Conservation (phyloP, 2,329 filamentous ascomycete species). For the Alternaria ventricosa region DNA sequence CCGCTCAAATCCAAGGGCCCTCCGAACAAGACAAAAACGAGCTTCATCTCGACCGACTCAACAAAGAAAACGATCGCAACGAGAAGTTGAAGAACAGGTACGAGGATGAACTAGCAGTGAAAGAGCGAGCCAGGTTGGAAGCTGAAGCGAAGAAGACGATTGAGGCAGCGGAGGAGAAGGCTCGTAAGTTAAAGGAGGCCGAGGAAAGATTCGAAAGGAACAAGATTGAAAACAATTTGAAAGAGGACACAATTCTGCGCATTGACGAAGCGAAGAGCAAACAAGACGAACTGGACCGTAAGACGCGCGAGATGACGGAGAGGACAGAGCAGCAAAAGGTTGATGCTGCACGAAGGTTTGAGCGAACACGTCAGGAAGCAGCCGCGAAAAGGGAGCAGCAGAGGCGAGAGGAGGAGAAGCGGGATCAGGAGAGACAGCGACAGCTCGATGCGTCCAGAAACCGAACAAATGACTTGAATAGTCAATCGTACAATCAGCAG, state of each 20-base stretch:
- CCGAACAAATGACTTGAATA: background rate
- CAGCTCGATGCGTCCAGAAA: background rate
- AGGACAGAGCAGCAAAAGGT: background rate
- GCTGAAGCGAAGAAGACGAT: background rate
- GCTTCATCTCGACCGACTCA: background rate
- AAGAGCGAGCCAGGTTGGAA: background rate
- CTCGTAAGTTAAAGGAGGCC: background rate
- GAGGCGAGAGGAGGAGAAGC: background rate
- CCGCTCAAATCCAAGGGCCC: background rate
- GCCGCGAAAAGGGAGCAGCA: background rate
- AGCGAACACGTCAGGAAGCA: background rate
- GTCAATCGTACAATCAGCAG: background rate
- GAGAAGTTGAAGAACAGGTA: conserved; percentile 1
- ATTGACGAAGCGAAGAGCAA: background rate
- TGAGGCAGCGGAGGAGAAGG: background rate
- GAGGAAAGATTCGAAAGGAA: background rate
- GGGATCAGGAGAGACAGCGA: background rate
- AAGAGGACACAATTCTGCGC: background rate
- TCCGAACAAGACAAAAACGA: background rate
- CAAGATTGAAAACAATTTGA: background rate
- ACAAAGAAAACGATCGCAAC: background rate
- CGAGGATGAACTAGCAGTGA: background rate
- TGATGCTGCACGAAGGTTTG: background rate
- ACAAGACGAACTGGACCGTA: background rate
- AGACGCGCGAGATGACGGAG: background rate